Conservation (phyloP, 2,329 filamentous ascomycete genomes). For the Penicillium occitanis region DNA sequence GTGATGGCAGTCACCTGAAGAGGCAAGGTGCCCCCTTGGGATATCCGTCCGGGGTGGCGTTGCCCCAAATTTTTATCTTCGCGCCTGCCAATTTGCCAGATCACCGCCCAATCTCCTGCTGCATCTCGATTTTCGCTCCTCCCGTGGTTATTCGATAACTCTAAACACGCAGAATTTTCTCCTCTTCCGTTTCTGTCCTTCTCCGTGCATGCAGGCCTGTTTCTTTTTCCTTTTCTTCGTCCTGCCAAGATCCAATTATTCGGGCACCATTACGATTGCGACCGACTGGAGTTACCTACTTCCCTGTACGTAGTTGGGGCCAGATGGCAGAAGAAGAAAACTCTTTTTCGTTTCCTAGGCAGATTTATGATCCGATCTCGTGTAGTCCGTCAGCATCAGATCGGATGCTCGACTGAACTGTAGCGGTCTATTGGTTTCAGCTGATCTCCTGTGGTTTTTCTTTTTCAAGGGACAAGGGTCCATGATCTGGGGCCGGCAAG, state of each 20-base stretch:
- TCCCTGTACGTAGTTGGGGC: neutral
- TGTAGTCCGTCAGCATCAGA: neutral
- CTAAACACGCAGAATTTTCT: neutral
- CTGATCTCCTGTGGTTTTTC: neutral
- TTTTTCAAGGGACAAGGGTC: neutral
- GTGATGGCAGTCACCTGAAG: slow-evolving; percentile 5
- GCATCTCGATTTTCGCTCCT: neutral
- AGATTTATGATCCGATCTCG: neutral
- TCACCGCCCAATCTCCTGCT: neutral
- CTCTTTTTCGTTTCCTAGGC: neutral
- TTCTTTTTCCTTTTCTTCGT: neutral
- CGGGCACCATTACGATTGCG: neutral
- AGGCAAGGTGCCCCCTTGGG: slow-evolving; percentile 10
- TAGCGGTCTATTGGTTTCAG: neutral
- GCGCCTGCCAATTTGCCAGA: neutral
- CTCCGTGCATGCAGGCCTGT: neutral
- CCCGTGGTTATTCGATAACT: slow-evolving; percentile 4
- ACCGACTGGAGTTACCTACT: neutral
- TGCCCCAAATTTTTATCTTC: neutral
- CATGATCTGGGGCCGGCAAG: neutral
- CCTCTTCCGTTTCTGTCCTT: slow-evolving; percentile 7
- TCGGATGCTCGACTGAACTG: neutral
- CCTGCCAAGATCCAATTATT: slow-evolving; percentile 5
- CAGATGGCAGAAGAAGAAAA: neutral
- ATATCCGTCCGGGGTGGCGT: slow-evolving; percentile 18